Evolutionary conservation across 495 filamentous ascomycete species (phyloP).

Genomic region (Thozetella sp.): DNA sequence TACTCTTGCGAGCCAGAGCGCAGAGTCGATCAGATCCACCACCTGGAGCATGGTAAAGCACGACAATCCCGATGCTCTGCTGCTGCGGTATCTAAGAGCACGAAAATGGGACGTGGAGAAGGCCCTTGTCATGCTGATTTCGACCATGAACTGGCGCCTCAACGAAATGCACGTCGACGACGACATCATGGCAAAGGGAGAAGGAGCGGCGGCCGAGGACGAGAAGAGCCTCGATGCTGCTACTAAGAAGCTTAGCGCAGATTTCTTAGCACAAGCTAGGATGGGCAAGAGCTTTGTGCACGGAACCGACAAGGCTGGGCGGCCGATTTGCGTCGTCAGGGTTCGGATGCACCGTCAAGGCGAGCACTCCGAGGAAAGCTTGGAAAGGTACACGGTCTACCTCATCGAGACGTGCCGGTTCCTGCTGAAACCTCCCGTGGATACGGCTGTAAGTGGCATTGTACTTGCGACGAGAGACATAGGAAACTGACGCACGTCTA

Average conservation of each 20-base stretch:
- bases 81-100: slow-evolving; percentile 88
- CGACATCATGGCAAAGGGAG: slow-evolving; percentile 81
- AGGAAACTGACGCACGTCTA: slow-evolving; percentile 30
- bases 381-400: slow-evolving; percentile 92
- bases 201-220: slow-evolving; percentile 63
- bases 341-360: slow-evolving; percentile 78
- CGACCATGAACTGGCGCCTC: slow-evolving; percentile 89
- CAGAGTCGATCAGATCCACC: slow-evolving; percentile 76
- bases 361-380: slow-evolving; percentile 77
- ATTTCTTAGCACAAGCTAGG: slow-evolving; percentile 82
- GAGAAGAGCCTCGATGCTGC: slow-evolving; percentile 56
- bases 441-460: slow-evolving; percentile 80
- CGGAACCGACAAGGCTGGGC: slow-evolving; percentile 79
- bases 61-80: slow-evolving; percentile 86
- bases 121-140: slow-evolving; percentile 90
- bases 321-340: slow-evolving; percentile 86
- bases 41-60: slow-evolving; percentile 98
- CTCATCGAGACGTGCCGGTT: slow-evolving; percentile 90
- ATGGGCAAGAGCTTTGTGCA: slow-evolving; percentile 97
- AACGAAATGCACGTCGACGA: slow-evolving; percentile 83
- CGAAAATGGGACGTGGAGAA: slow-evolving; percentile 96
- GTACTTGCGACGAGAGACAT: not conserved
- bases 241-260: slow-evolving; percentile 67
- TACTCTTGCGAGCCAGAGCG: slow-evolving; percentile 71
- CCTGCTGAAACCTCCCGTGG: slow-evolving; percentile 75